phyloP scores from a whole-genome alignment of 2,329 filamentous ascomycete genomes.

The Fusarium domesticum region DNA sequence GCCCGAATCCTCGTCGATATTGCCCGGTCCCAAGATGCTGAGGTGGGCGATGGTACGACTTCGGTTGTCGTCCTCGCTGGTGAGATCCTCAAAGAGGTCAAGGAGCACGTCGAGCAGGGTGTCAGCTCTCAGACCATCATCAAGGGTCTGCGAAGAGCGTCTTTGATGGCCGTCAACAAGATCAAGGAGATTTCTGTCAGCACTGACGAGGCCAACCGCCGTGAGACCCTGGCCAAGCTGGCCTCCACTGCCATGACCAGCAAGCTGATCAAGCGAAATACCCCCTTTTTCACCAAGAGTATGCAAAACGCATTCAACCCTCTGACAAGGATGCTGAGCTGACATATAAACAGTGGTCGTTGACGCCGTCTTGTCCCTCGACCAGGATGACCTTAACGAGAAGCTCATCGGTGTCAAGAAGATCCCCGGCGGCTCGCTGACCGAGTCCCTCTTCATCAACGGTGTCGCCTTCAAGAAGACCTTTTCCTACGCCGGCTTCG shows the following conservation, averaged over 20 bases:
- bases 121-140: slow-evolving; percentile 97
- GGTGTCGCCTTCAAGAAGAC: slow-evolving; percentile 99
- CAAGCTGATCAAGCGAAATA: slow-evolving; percentile 98
- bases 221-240: slow-evolving; percentile 84
- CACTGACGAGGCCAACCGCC: slow-evolving; percentile 76
- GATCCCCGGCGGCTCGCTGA: slow-evolving; percentile 91
- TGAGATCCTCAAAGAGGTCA: slow-evolving; percentile 94
- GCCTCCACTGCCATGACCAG: slow-evolving; percentile 98
- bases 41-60: slow-evolving; percentile 97
- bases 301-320: slow-evolving; percentile 31
- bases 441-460: slow-evolving; percentile 95
- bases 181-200: slow-evolving; percentile 94
- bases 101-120: slow-evolving; percentile 93
- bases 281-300: slow-evolving; percentile 97
- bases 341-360: slow-evolving; percentile 74
- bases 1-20: slow-evolving; percentile 98
- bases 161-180: slow-evolving; percentile 92
- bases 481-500: slow-evolving; percentile 97
- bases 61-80: slow-evolving; percentile 97
- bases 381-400: slow-evolving; percentile 96
- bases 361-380: slow-evolving; percentile 89
- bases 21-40: slow-evolving; percentile 96
- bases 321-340: slow-evolving; percentile 27
- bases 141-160: slow-evolving; percentile 88
- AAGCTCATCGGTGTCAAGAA: slow-evolving; percentile 98